phyloP scores from a whole-genome alignment of 139 green algal species.

The Chlorella sorokiniana region DNA sequence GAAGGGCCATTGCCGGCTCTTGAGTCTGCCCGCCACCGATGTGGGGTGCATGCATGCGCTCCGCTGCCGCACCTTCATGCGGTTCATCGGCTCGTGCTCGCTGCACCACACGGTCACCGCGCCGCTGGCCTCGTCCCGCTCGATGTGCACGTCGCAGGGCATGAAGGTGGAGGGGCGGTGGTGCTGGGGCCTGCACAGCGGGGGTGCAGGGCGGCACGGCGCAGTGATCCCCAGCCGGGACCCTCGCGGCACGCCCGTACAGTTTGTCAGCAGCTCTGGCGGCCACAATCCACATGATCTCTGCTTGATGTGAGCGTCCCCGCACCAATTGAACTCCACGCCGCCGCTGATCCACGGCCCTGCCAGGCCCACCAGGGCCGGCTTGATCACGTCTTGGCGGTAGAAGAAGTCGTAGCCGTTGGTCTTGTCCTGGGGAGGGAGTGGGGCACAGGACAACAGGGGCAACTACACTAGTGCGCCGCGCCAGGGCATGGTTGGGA shows the following conservation, averaged over 20 bases:
- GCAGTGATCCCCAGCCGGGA: no score
- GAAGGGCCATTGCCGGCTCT: no score
- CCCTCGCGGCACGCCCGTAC: no score
- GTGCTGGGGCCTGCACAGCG: constrained; percentile 5
- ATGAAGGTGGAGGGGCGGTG: constrained; percentile 33
- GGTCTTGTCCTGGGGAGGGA: constrained; percentile 17
- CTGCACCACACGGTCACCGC: constrained; percentile 22
- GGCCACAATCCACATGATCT: background rate
- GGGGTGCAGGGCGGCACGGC: background rate
- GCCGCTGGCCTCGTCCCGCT: constrained; percentile 12
- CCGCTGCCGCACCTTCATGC: constrained; percentile 18
- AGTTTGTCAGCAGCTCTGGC: no score
- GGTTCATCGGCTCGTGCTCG: constrained; percentile 26
- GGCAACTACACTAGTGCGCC: no score
- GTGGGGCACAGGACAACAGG: no score
- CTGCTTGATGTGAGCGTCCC: background rate
- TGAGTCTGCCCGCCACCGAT: no score
- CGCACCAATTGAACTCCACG: constrained; percentile 21
- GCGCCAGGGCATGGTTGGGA: background rate
- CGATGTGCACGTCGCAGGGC: constrained; percentile 25
- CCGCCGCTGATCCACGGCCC: constrained; percentile 20
- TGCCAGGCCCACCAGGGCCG: constrained; percentile 7
- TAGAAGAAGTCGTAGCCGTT: constrained; percentile 20
- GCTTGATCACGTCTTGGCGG: constrained; percentile 17
- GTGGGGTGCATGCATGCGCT: no score